Percentiles rank a stretch among this genome's conserved stretches.
These are phyloP conservation scores for Alternaria sp. DNA, from an alignment of 2,329 filamentous ascomycete species.

Conservation along the genomic window DNA sequence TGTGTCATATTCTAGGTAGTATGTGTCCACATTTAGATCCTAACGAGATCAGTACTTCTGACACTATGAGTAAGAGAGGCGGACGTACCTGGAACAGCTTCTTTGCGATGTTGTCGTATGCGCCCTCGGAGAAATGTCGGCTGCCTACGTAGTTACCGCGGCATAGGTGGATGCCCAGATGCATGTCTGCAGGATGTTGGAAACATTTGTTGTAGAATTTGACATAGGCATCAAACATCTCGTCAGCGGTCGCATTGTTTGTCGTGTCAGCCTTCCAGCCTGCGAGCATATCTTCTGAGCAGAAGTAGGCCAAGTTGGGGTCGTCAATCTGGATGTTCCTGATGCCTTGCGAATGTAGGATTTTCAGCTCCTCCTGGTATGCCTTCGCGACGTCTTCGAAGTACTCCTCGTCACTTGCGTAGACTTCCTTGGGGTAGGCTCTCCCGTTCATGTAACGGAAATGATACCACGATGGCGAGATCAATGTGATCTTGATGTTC, in stretches of 20 bases:
- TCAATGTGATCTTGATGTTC: constrained; percentile 73
- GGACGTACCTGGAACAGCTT: constrained; percentile 50
- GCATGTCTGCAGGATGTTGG: constrained; percentile 71
- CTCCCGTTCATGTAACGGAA: constrained; percentile 66
- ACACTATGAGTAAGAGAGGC: neutral
- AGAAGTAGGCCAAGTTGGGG: constrained; percentile 58
- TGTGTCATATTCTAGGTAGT: constrained; percentile 58
- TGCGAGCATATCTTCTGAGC: constrained; percentile 49
- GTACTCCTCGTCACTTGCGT: constrained; percentile 58
- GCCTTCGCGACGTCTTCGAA: constrained; percentile 58
- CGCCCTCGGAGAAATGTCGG: constrained; percentile 58
- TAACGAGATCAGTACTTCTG: constrained; percentile 20
- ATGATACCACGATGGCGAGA: constrained; percentile 75
- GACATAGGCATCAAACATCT: constrained; percentile 78
- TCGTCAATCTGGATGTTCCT: constrained; percentile 61
- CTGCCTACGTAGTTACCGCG: constrained; percentile 59
- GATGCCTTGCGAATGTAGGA: constrained; percentile 56
- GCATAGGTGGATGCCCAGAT: constrained; percentile 80
- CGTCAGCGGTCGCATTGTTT: constrained; percentile 73
- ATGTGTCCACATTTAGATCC: constrained; percentile 53
- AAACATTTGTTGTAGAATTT: constrained; percentile 78
- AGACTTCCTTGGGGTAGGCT: constrained; percentile 57
- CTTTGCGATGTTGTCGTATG: constrained; percentile 58
- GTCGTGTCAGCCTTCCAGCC: constrained; percentile 65
- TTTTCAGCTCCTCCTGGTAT: constrained; percentile 58